Conservation (phyloP, 345 rosid species). For the Gossypium australe region DNA sequence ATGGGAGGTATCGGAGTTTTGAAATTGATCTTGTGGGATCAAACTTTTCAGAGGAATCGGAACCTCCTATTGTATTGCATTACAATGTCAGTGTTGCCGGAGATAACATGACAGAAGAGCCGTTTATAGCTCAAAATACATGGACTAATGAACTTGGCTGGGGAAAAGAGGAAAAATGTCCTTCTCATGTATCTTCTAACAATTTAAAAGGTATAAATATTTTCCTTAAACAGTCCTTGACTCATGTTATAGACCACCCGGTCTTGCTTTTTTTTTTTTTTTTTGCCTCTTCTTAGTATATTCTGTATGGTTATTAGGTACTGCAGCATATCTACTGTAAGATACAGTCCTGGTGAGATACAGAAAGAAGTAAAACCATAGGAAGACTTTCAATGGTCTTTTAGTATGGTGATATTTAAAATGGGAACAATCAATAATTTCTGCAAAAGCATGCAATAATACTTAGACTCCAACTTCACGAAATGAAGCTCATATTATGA, state of each 20-base stretch:
- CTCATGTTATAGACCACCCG: not conserved
- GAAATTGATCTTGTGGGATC: conserved; percentile 58
- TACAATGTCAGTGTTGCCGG: conserved; percentile 59
- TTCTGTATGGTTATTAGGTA: not conserved
- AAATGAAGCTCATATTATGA: not conserved
- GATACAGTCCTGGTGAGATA: not conserved
- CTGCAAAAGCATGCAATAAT: not conserved
- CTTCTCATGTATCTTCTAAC: conserved; percentile 38
- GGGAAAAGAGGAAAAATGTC: conserved; percentile 70
- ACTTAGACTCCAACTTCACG: not conserved
- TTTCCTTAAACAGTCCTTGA: not conserved
- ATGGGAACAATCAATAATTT: conserved; percentile 4
- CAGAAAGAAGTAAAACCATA: not conserved
- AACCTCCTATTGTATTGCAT: conserved; percentile 48
- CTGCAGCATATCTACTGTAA: not conserved
- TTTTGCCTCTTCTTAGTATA: not conserved
- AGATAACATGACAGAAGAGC: conserved; percentile 58
- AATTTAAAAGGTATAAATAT: conserved; percentile 45
- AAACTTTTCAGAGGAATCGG: conserved; percentile 32
- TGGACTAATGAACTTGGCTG: conserved; percentile 70
- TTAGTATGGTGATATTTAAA: not conserved
- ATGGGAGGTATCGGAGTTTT: conserved; percentile 46
- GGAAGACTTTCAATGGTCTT: not conserved
- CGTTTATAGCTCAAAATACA: conserved; percentile 60
- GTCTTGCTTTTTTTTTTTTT: not conserved